Base-by-base conservation (phyloP, 176 grass and related monocot species). In the Zoysia japonica region DNA sequence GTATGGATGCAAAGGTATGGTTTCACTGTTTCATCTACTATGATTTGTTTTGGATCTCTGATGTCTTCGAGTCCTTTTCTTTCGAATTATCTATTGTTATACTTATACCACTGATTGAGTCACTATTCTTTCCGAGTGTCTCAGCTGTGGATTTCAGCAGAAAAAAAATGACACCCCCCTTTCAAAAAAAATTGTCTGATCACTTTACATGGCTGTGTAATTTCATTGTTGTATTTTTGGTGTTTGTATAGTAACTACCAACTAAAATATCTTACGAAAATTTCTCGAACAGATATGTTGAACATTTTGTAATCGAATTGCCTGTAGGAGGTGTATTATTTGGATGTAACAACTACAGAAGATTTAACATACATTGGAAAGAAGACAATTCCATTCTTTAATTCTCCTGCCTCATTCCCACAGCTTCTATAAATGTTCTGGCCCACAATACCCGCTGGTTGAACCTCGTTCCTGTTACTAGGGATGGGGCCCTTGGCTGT, bases 1-100 rank as follows among this genome's bases (percentile, higher is more conserved):
- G 92, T 65, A 91, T 93, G 92, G 96, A 98, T 74, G 96, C 92
- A 85, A 95, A 94, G 90, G 96, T 98, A 86, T 72, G 53, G 55
- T 8, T 75, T 7, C 6, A 45, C 40, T n/a, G n/a, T 40, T 7
- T 40, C 15, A 15, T 52, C 28, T 8, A 28, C 36, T 16, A 4
- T 7, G 7, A 36, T 76, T 61, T 12, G 6, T 5, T 61, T 76
- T 47, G 11, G 41, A 15, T 36, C 11, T 47, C n/a, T 5, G 73
- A 35, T 76, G 41, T 56, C 11, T 75, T 75, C 0, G 5, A 20
- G 10, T 38, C 9, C 35, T 7, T 38, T 39, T 3, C n/a, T n/a
- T n/a, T n/a, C n/a, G n/a, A n/a, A n/a, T n/a, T n/a, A n/a, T n/a
- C n/a, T n/a, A n/a, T n/a, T n/a, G n/a, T n/a, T n/a, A n/a, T n/a